These are phyloP conservation scores for Baudoinia panamericana DNA, from an alignment of 495 filamentous ascomycete species.

Conservation along the genomic window DNA sequence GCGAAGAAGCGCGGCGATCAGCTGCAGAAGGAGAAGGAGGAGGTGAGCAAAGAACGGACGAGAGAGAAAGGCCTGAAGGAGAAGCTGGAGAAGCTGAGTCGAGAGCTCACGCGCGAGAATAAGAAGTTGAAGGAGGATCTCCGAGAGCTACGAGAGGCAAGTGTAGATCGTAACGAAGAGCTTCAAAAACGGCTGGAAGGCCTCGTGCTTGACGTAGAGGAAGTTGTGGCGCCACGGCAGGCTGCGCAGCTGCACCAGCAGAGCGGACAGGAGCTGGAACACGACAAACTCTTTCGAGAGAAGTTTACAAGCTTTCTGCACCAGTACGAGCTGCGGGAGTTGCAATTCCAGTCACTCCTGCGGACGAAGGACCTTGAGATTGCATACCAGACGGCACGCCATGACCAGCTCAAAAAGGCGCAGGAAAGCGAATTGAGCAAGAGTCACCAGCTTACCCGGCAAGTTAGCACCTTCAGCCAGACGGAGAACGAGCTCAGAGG, in stretches of 20 bases:
- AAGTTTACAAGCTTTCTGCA: conserved; percentile 90
- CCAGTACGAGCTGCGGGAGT: conserved; percentile 86
- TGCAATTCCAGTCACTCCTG: conserved; percentile 78
- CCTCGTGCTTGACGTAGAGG: conserved; percentile 66
- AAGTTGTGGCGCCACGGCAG: conserved; percentile 64
- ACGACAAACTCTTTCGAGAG: conserved; percentile 54
- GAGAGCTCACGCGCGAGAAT: conserved; percentile 88
- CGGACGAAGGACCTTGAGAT: conserved; percentile 95
- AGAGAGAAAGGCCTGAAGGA: conserved; percentile 80
- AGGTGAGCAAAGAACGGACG: conserved; percentile 68
- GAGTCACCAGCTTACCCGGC: conserved; percentile 69
- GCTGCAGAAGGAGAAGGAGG: conserved; percentile 92
- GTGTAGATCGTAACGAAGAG: conserved; percentile 65
- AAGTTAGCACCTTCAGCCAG: conserved; percentile 92
- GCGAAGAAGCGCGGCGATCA: conserved; percentile 92
- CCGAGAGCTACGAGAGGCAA: conserved; percentile 68
- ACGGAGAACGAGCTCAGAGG: conserved; percentile 87
- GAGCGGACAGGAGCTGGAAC: conserved; percentile 22
- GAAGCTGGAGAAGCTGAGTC: conserved; percentile 86
- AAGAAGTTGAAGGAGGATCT: conserved; percentile 97
- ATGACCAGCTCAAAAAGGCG: conserved; percentile 75
- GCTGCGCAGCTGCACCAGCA: conserved; percentile 51
- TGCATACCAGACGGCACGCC: conserved; percentile 72
- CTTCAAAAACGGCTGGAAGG: conserved; percentile 72
- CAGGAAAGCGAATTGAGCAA: conserved; percentile 67